These are phyloP conservation scores for Juncus inflexus DNA, from an alignment of 176 grass and related monocot genomes.

Conservation along the genomic window DNA sequence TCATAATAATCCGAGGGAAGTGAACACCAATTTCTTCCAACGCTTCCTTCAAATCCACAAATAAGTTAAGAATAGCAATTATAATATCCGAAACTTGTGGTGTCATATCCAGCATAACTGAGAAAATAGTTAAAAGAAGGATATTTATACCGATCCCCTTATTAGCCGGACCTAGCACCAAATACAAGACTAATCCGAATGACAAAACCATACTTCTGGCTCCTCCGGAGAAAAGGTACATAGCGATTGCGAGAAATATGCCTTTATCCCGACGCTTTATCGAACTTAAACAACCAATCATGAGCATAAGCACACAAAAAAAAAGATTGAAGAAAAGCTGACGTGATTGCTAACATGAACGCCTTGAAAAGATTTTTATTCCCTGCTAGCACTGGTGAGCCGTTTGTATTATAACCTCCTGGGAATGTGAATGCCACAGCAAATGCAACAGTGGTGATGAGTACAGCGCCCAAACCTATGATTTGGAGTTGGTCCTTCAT, in stretches of 20 bases:
- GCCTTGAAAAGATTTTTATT: constrained; percentile 2
- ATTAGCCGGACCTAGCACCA: too few species aligned
- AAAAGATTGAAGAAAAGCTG: constrained; percentile 11
- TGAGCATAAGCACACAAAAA: background rate
- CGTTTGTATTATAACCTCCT: background rate
- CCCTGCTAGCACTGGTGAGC: background rate
- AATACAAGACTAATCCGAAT: background rate
- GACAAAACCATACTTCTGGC: background rate
- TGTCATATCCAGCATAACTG: too few species aligned
- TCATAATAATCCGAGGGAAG: too few species aligned
- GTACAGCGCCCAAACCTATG: background rate
- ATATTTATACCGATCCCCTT: too few species aligned
- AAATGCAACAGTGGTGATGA: constrained; percentile 28
- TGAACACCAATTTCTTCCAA: too few species aligned
- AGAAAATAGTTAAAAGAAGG: too few species aligned
- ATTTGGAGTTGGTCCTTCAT: background rate
- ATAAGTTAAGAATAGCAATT: too few species aligned
- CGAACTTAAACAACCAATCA: too few species aligned
- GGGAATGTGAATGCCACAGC: constrained; percentile 26
- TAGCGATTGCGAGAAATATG: too few species aligned
- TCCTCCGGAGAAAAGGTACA: background rate
- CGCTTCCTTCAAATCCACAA: too few species aligned
- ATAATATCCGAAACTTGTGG: too few species aligned
- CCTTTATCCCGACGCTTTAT: too few species aligned
- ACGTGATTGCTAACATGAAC: constrained; percentile 12